These are phyloP conservation scores for Colletotrichum spinosum DNA, from an alignment of 2,329 filamentous ascomycete species.

Conservation along the genomic window DNA sequence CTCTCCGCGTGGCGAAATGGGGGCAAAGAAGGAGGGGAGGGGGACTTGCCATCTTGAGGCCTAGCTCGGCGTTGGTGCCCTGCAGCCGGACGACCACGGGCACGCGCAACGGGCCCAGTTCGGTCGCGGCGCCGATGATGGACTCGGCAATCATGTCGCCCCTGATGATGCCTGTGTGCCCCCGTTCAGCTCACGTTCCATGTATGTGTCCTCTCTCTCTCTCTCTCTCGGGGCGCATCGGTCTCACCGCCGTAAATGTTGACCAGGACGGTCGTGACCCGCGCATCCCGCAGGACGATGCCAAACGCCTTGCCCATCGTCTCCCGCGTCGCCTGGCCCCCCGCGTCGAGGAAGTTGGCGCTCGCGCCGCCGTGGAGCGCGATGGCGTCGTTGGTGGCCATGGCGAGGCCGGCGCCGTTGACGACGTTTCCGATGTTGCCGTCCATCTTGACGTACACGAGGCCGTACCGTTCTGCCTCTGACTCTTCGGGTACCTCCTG, in stretches of 20 bases:
- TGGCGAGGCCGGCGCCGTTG: slow-evolving; percentile 89
- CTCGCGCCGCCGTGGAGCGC: slow-evolving; percentile 73
- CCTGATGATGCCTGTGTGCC: slow-evolving; percentile 54
- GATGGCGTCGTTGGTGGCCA: slow-evolving; percentile 90
- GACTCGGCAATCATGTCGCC: slow-evolving; percentile 65
- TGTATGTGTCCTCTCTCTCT: too few species aligned
- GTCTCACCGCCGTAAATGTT: slow-evolving; percentile 63
- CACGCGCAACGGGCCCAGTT: slow-evolving; percentile 51
- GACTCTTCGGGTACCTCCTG: slow-evolving; percentile 50
- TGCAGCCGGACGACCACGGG: slow-evolving; percentile 60
- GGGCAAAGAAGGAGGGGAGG: too few species aligned
- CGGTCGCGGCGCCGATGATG: slow-evolving; percentile 54
- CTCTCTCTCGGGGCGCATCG: not conserved
- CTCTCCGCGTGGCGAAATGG: too few species aligned
- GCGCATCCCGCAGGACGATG: slow-evolving; percentile 76
- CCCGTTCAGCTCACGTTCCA: not conserved
- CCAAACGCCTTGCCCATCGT: slow-evolving; percentile 84
- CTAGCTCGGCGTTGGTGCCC: slow-evolving; percentile 58
- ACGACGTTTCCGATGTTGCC: slow-evolving; percentile 83
- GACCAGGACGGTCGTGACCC: slow-evolving; percentile 75
- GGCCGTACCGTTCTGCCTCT: slow-evolving; percentile 69
- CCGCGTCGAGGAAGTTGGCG: slow-evolving; percentile 90
- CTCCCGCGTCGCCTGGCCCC: slow-evolving; percentile 85
- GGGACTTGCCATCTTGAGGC: slow-evolving; percentile 52
- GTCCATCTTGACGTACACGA: slow-evolving; percentile 78